Evolutionary conservation across 139 green algal genomes (phyloP).

Genomic region (Coelastrella sp.): DNA sequence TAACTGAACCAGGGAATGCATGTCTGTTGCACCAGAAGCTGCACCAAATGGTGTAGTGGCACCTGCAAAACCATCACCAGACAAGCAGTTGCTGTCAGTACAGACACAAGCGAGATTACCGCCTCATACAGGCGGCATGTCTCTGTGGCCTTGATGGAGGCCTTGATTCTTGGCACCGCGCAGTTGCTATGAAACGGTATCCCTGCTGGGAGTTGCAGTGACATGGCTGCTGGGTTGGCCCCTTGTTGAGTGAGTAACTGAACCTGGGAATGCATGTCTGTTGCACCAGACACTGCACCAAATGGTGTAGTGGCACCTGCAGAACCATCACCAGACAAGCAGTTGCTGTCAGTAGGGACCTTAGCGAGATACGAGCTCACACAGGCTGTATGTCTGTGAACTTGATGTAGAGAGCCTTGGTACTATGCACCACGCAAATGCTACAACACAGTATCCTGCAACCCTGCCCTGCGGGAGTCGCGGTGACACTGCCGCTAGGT

Average conservation of each 20-base stretch:
- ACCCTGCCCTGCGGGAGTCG: slow-evolving; percentile 55
- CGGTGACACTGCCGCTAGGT: slow-evolving; percentile 57
- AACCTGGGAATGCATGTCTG: slow-evolving; percentile 55
- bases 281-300: slow-evolving; percentile 46
- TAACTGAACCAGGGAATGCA: slow-evolving; percentile 63
- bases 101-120: too few species aligned
- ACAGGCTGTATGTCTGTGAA: too few species aligned
- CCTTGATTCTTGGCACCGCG: too few species aligned
- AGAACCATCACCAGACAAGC: neutral
- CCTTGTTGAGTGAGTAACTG: slow-evolving; percentile 51
- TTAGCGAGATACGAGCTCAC: too few species aligned
- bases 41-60: slow-evolving; percentile 16
- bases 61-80: slow-evolving; percentile 11
- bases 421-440: too few species aligned
- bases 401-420: too few species aligned
- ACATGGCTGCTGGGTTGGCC: slow-evolving; percentile 53
- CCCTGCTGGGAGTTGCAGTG: slow-evolving; percentile 56
- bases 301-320: slow-evolving; percentile 33
- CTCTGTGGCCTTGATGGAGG: too few species aligned
- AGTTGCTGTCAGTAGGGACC: too few species aligned
- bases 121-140: too few species aligned
- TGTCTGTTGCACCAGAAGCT: slow-evolving; percentile 47
- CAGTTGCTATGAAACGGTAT: too few species aligned
- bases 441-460: too few species aligned
- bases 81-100: too few species aligned